phyloP scores from a whole-genome alignment of 78 protist genomes.

The Dictyostelium purpureum region DNA sequence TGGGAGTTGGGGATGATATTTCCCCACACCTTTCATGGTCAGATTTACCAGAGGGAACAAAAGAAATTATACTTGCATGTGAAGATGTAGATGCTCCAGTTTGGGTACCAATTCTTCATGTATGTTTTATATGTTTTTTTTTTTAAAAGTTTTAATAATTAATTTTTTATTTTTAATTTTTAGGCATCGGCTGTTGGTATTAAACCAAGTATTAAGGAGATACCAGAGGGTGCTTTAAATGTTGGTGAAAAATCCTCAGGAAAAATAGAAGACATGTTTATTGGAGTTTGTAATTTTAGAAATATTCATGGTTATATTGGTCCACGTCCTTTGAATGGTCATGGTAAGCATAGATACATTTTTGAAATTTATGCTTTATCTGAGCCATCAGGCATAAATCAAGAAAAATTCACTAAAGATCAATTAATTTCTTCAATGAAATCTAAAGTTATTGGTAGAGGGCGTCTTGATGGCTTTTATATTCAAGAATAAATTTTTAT shows the following conservation, averaged over 20 bases:
- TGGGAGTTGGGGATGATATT: neutral
- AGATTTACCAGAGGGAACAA: neutral
- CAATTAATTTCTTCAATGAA: neutral
- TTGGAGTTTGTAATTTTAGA: neutral
- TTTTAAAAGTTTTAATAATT: too few relatives aligned
- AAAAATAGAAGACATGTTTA: too few relatives aligned
- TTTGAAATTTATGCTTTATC: neutral
- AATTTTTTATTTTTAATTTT: too few relatives aligned
- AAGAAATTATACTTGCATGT: neutral
- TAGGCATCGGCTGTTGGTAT: too few relatives aligned
- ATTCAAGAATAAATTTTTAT: too few relatives aligned
- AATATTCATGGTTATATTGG: neutral
- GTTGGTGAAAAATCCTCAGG: too few relatives aligned
- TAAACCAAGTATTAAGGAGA: neutral
- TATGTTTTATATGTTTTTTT: too few relatives aligned
- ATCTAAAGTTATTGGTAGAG: neutral
- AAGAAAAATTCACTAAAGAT: neutral
- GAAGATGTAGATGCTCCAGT: neutral
- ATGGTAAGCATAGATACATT: neutral
- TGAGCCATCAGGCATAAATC: neutral
- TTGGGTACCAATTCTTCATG: neutral
- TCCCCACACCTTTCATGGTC: neutral
- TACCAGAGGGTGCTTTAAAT: neutral
- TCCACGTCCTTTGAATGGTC: neutral
- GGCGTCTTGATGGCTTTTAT: neutral